These are phyloP conservation scores for Candolleomyces aberdarensis DNA, from an alignment of 768 basidiomycete species.

Conservation along the genomic window DNA sequence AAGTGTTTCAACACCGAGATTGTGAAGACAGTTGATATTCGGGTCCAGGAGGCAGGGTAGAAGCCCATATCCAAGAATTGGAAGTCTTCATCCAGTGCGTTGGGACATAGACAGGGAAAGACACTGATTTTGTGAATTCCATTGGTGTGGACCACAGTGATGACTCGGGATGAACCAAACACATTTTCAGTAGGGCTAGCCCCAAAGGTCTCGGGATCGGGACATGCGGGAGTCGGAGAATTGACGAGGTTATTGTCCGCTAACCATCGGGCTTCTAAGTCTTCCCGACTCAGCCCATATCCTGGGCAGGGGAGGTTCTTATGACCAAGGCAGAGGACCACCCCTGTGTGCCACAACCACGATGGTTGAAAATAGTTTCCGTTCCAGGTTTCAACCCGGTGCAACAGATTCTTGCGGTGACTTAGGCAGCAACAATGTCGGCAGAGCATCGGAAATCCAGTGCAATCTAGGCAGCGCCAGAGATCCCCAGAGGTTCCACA, in stretches of 20 bases:
- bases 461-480: background rate
- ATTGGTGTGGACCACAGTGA: slow-evolving; percentile 13
- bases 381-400: slow-evolving; percentile 19
- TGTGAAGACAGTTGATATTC: background rate
- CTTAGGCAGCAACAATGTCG: background rate
- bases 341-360: slow-evolving; percentile 17
- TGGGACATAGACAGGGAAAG: slow-evolving; percentile 11
- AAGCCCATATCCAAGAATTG: slow-evolving; percentile 12
- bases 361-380: slow-evolving; percentile 11
- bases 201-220: background rate
- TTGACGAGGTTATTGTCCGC: no score
- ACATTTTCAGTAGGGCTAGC: background rate
- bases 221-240: background rate
- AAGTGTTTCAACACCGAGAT: background rate
- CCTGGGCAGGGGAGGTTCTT: slow-evolving; percentile 13
- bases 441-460: no score
- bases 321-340: slow-evolving; percentile 20
- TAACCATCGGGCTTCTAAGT: background rate
- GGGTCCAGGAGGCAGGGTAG: background rate
- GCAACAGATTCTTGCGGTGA: slow-evolving; percentile 6
- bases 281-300: background rate
- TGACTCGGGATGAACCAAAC: background rate
- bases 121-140: slow-evolving; percentile 14
- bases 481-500: background rate
- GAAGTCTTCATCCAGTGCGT: background rate